Conservation (phyloP, 352 stramenopile genomes). For the Albugo laibachii region DNA sequence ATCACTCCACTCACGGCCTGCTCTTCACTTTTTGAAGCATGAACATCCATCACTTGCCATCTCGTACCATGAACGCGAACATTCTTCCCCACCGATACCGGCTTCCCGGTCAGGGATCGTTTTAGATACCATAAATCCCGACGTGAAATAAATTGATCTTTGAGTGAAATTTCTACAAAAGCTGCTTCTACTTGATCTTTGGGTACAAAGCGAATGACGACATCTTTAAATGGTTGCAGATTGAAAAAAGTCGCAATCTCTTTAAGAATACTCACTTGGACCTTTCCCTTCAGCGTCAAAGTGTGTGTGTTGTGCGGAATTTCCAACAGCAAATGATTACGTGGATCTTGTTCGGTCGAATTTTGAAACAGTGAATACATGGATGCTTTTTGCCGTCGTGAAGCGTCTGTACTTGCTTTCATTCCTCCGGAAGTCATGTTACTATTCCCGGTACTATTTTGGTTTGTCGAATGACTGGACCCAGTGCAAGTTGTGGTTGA, state of each 20-base stretch:
- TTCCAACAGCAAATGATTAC: slow-evolving; percentile 58
- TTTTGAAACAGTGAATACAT: not conserved
- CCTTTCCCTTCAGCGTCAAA: slow-evolving; percentile 46
- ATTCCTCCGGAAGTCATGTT: not conserved
- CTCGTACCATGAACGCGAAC: slow-evolving; percentile 58
- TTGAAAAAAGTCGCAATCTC: slow-evolving; percentile 54
- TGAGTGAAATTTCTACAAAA: slow-evolving; percentile 79
- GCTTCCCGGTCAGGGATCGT: slow-evolving; percentile 49
- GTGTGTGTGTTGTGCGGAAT: slow-evolving; percentile 34
- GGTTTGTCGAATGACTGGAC: not conserved
- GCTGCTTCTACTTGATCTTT: slow-evolving; percentile 40
- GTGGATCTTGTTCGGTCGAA: slow-evolving; percentile 5
- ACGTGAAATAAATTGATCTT: slow-evolving; percentile 81
- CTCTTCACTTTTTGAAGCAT: slow-evolving; percentile 29
- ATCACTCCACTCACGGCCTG: slow-evolving; percentile 82
- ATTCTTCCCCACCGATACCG: slow-evolving; percentile 55
- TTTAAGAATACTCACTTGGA: slow-evolving; percentile 47
- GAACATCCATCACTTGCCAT: slow-evolving; percentile 81
- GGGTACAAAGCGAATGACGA: slow-evolving; percentile 13
- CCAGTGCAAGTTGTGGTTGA: not conserved
- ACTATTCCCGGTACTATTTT: slow-evolving; percentile 2
- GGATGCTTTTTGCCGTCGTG: not conserved
- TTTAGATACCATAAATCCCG: slow-evolving; percentile 82
- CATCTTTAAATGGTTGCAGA: slow-evolving; percentile 34
- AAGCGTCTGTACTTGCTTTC: not conserved